These are phyloP conservation scores for Pichia sp. DNA, from an alignment of 1,139 yeast species.

Conservation along the genomic window DNA sequence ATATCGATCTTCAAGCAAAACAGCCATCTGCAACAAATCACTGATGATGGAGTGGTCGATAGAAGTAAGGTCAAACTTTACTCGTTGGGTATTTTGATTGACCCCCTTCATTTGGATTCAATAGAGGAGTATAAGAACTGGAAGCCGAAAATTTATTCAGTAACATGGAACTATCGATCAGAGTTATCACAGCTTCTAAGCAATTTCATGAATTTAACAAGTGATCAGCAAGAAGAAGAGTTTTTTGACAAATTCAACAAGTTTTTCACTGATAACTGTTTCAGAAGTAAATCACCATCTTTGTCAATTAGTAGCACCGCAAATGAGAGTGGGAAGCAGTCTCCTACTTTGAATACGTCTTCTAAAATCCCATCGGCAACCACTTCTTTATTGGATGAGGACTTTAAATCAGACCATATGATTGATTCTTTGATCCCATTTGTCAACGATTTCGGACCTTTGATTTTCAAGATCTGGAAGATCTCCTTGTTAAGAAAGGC, in stretches of 20 bases:
- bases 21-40: constrained; percentile 18
- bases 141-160: constrained; percentile 51
- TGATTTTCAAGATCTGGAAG: constrained; percentile 68
- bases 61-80: constrained; percentile 59
- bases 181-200: constrained; percentile 42
- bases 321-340: background rate
- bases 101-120: constrained; percentile 30
- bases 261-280: constrained; percentile 31
- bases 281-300: background rate
- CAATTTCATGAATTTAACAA: constrained; percentile 34
- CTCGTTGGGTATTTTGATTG: constrained; percentile 60
- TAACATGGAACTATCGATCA: constrained; percentile 56
- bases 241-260: constrained; percentile 28
- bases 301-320: background rate
- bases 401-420: constrained; percentile 40
- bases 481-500: constrained; percentile 59
- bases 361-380: background rate
- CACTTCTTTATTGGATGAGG: constrained; percentile 3
- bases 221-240: constrained; percentile 17
- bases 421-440: constrained; percentile 45
- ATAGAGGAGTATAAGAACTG: constrained; percentile 32
- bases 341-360: background rate
- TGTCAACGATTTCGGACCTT: constrained; percentile 61
- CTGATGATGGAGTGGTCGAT: constrained; percentile 32
- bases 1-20: constrained; percentile 47